Conservation (phyloP, 495 filamentous ascomycete genomes). For the Penicillium maclennaniae region DNA sequence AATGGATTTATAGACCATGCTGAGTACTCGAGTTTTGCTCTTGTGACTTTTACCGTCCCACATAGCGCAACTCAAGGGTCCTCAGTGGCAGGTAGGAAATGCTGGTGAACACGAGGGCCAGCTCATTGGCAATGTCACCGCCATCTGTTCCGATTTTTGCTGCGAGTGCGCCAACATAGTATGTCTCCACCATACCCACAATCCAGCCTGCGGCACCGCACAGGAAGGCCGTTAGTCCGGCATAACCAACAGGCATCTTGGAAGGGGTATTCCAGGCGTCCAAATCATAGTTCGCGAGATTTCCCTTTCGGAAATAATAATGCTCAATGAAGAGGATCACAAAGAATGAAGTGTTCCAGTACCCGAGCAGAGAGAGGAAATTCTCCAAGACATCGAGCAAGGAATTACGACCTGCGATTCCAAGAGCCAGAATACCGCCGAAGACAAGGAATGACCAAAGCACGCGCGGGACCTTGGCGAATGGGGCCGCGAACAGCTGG, state of each 20-base stretch:
- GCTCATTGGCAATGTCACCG: slow-evolving; percentile 29
- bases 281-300: slow-evolving; percentile 39
- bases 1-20: neutral
- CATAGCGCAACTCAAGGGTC: slow-evolving; percentile 26
- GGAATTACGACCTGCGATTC: slow-evolving; percentile 37
- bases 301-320: slow-evolving; percentile 53
- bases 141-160: slow-evolving; percentile 21
- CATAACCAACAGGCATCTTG: slow-evolving; percentile 30
- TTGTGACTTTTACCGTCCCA: slow-evolving; percentile 19
- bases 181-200: slow-evolving; percentile 40
- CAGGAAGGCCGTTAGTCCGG: slow-evolving; percentile 28
- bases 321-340: slow-evolving; percentile 59
- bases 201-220: slow-evolving; percentile 34
- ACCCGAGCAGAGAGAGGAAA: slow-evolving; percentile 56
- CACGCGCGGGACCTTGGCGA: slow-evolving; percentile 37
- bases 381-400: slow-evolving; percentile 43
- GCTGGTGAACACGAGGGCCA: slow-evolving; percentile 24
- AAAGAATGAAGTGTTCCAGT: slow-evolving; percentile 57
- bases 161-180: slow-evolving; percentile 28
- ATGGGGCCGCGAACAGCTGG: slow-evolving; percentile 40
- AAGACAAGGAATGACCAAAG: slow-evolving; percentile 42
- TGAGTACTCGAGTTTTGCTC: neutral
- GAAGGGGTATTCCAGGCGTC: slow-evolving; percentile 33
- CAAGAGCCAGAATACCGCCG: slow-evolving; percentile 35
- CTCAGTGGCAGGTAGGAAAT: slow-evolving; percentile 21